phyloP scores from a whole-genome alignment of 768 basidiomycete genomes.

The Asterophora parasitica region DNA sequence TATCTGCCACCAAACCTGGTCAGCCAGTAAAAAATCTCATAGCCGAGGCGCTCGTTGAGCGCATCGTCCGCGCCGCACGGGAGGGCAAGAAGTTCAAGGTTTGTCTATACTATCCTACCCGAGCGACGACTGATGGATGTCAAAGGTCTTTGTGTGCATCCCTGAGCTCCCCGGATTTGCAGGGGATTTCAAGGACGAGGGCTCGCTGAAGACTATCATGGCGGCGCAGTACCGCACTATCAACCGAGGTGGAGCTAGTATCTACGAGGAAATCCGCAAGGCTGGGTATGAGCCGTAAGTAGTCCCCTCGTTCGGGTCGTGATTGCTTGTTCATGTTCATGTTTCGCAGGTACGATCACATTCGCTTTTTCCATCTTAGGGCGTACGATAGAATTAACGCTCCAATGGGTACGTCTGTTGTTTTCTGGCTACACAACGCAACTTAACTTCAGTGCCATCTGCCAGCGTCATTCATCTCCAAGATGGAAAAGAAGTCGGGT shows the following conservation, averaged over 20 bases:
- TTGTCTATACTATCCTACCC: background rate
- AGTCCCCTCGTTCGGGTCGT: background rate
- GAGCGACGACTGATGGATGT: too few species aligned
- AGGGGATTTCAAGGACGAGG: constrained; percentile 67
- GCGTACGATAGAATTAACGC: constrained; percentile 89
- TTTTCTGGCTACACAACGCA: background rate
- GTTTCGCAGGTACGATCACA: constrained; percentile 76
- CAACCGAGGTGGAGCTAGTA: constrained; percentile 82
- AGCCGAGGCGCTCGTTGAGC: constrained; percentile 73
- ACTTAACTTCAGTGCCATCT: background rate
- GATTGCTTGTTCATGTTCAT: too few species aligned
- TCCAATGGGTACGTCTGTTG: constrained; percentile 43
- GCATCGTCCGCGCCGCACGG: constrained; percentile 72
- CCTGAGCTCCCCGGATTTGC: constrained; percentile 92
- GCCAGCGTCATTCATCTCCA: constrained; percentile 43
- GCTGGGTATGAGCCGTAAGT: constrained; percentile 78
- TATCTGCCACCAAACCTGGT: constrained; percentile 63
- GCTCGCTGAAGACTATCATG: constrained; percentile 75
- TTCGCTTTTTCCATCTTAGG: constrained; percentile 90
- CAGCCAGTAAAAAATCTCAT: constrained; percentile 79
- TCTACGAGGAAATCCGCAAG: constrained; percentile 76
- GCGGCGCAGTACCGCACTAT: constrained; percentile 86
- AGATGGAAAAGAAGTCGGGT: constrained; percentile 71
- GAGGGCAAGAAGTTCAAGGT: constrained; percentile 77
- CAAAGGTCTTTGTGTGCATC: constrained; percentile 77